Evolutionary conservation across 352 stramenopile species (phyloP).

Genomic region (Paralagenidium karlingii): DNA sequence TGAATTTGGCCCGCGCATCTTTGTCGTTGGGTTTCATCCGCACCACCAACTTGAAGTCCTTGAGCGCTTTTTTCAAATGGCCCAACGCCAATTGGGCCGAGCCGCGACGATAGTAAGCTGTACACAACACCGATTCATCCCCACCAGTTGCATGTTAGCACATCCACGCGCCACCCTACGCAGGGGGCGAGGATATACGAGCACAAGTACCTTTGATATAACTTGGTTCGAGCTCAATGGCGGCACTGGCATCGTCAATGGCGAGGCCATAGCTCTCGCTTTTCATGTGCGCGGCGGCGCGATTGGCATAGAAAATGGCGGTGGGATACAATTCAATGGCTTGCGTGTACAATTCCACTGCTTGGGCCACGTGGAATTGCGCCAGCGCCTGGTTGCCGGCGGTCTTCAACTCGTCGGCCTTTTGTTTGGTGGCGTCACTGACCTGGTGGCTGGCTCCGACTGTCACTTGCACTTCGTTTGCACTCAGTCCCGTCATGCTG

Average conservation of each 20-base stretch:
- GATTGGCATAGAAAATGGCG: slow-evolving; percentile 91
- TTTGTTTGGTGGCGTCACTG: slow-evolving; percentile 34
- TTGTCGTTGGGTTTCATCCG: slow-evolving; percentile 92
- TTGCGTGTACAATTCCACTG: slow-evolving; percentile 81
- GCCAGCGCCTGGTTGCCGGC: slow-evolving; percentile 75
- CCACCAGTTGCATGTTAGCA: background rate
- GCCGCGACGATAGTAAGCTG: slow-evolving; percentile 94
- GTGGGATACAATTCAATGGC: slow-evolving; percentile 82
- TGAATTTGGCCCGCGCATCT: slow-evolving; percentile 89
- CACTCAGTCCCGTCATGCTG: no score
- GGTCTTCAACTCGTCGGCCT: slow-evolving; percentile 65
- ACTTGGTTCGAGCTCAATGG: slow-evolving; percentile 87
- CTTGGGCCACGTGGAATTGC: slow-evolving; percentile 69
- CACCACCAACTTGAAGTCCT: slow-evolving; percentile 95
- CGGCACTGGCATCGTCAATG: slow-evolving; percentile 92
- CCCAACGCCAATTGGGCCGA: slow-evolving; percentile 94
- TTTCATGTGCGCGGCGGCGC: slow-evolving; percentile 95
- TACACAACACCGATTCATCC: background rate
- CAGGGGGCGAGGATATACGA: no score
- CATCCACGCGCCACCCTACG: background rate
- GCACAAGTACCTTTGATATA: slow-evolving; percentile 89
- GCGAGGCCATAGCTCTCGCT: slow-evolving; percentile 97
- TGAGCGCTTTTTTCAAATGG: slow-evolving; percentile 94
- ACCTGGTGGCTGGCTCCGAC: slow-evolving; percentile 35
- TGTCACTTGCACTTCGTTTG: slow-evolving; percentile 20